Evolutionary conservation across 2,329 filamentous ascomycete species (phyloP).

Genomic region (Bipolaris bicolor): DNA sequence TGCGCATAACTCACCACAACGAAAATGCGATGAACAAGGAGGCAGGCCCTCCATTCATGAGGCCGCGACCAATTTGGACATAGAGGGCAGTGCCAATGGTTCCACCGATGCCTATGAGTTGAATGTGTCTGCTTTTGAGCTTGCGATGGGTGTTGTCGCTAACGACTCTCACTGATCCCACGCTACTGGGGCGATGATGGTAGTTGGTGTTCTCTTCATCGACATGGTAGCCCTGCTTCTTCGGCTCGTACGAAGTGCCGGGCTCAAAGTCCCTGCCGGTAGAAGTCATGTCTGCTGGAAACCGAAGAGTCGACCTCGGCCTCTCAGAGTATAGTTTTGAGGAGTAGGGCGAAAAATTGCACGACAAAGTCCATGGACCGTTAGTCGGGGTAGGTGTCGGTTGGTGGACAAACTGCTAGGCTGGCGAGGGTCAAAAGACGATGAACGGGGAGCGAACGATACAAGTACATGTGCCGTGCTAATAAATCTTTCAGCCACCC

Average conservation of each 20-base stretch:
- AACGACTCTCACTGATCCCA: conserved; percentile 37
- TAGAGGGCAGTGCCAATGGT: conserved; percentile 58
- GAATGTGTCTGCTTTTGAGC: conserved; percentile 55
- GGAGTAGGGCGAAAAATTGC: conserved; percentile 45
- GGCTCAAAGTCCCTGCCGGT: conserved; percentile 40
- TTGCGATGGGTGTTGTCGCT: conserved; percentile 53
- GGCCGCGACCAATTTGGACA: conserved; percentile 54
- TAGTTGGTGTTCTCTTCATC: conserved; percentile 39
- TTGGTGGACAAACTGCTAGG: conserved; percentile 13
- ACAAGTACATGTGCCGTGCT: conserved; percentile 24
- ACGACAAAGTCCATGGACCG: conserved; percentile 43
- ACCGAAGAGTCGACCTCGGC: conserved; percentile 3
- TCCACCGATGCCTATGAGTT: conserved; percentile 55
- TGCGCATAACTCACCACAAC: conserved; percentile 46
- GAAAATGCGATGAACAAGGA: conserved; percentile 56
- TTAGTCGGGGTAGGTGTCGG: conserved; percentile 3
- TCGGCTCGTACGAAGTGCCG: conserved; percentile 22
- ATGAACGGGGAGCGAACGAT: conserved; percentile 16
- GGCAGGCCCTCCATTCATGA: conserved; percentile 56
- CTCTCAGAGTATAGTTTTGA: conserved; percentile 41
- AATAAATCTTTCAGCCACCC: conserved; percentile 29
- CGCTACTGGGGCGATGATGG: conserved; percentile 30
- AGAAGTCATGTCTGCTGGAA: conserved; percentile 40
- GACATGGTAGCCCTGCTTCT: conserved; percentile 17
- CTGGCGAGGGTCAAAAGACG: conserved; percentile 13